Base-by-base conservation (phyloP, 768 basidiomycete species). In the Podaxis sp. region DNA sequence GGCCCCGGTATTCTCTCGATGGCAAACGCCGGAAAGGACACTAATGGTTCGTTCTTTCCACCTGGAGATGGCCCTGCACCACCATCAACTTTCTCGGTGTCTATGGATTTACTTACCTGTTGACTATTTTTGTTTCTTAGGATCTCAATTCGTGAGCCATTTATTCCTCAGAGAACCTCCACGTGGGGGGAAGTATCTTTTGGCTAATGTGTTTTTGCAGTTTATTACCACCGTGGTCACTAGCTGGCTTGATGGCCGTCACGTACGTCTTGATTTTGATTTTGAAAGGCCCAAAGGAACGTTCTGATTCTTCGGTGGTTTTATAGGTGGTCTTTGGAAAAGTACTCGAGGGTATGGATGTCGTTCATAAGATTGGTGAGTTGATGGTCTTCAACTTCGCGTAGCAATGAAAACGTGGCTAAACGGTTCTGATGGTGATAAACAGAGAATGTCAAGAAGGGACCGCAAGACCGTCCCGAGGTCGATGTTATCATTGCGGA, bases 21-120 rank as follows among this genome's bases (percentile, higher is more conserved):
- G 96, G 96, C 96, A 54, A 98, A 97, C 70, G 87, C 94, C 59
- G 89, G 89, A 71, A 89, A 88, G 74, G 91, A 96, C 73, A 97
- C 96, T 37, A 98, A 98, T 69, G 96, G 92, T 91, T 71, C 62
- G 77, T 66, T 25, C 4, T 38, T 55, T 65, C 13, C 5, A 27
- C 38, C 43, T 9, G 55, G 22, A 2, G 24, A 1, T 24, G 57
- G 43, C 17, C 4, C 12, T 33, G 7, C 33, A 33, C 33, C 33
- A 9, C 33, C 33, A 33, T 33, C 33, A 22, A n/a, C 61, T 12
- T 54, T 47, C 37, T 57, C n/a, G 4, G 46, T 36, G 22, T 63
- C 3, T 43, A 61, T 37, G 29, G 50, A 37, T 46, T 41, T 46
- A 38, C 19, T 69, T 49, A 68, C 61, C 11, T 0, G 2, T 25